Base-by-base conservation (phyloP, 148 eudicot genomes). In the Linanthus parryae region DNA sequence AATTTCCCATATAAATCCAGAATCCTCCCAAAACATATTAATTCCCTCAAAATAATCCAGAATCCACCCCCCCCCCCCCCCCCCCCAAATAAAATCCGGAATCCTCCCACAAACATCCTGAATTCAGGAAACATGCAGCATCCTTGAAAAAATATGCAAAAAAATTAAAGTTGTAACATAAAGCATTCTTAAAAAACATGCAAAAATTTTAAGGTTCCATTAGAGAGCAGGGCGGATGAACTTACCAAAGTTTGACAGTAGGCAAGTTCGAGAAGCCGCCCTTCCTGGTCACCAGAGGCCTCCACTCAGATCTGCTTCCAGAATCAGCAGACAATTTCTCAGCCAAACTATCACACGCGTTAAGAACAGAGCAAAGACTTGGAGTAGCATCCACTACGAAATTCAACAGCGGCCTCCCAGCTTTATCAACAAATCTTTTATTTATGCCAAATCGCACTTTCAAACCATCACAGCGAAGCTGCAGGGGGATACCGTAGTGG, bases 361-460 rank as follows among this genome's bases (percentile, higher is more conserved):
- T 94, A 31, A 91, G 60, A 69, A 87, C 67, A 23, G 65, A 56
- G 59, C 96, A 92, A 36, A 92, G 28, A 19, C 55, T 69, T 7
- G 87, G 81, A 37, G 89, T 70, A 52, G 94, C 85, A 77, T 79
- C 76, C 27, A 84, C 85, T 46, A 92, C 98, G 49, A 87, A 76
- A 64, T 71, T 92, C 64, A 92, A 64, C 51, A 79, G 67, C 40
- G 94, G 96, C 16, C 89, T 79, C 13, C 95, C 96, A 56, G 81
- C 80, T 52, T 58, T 64, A 70, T 87, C 90, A 16, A 73, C 62
- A 72, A 66, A 92, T 61, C 72, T 87, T 20, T 72, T 65, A 60
- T 77, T 85, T 39, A 89, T 60, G 15, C 87, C 94, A 48, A 85
- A 84, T 5, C 91, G 79, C 43, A 89, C 79, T 65, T 69, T 85